phyloP scores from a whole-genome alignment of 1,139 yeast genomes.

The Suhomyces bokatorum region DNA sequence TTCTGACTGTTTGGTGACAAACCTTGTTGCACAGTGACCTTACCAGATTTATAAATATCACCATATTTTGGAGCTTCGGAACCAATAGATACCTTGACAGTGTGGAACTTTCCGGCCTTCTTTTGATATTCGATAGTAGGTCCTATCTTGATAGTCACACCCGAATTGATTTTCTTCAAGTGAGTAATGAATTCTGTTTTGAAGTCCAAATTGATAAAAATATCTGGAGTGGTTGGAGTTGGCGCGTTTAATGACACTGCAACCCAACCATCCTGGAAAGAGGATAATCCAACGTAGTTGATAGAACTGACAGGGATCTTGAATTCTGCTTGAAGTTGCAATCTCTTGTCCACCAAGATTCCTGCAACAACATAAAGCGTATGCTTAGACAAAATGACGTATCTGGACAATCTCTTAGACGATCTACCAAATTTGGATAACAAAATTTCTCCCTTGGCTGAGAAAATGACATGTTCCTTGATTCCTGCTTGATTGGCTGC shows the following conservation, averaged over 20 bases:
- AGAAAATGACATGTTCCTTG: slow-evolving; percentile 70
- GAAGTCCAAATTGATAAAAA: slow-evolving; percentile 74
- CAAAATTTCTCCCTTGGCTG: slow-evolving; percentile 77
- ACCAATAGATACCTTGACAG: slow-evolving; percentile 67
- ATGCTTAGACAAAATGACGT: slow-evolving; percentile 65
- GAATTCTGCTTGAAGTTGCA: slow-evolving; percentile 66
- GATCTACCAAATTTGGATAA: slow-evolving; percentile 91
- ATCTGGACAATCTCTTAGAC: slow-evolving; percentile 72
- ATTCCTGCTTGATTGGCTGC: slow-evolving; percentile 67
- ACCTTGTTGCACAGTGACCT: slow-evolving; percentile 81
- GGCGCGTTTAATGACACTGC: slow-evolving; percentile 62
- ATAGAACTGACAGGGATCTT: slow-evolving; percentile 62
- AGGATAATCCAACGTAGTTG: slow-evolving; percentile 66
- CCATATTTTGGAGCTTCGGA: slow-evolving; percentile 57
- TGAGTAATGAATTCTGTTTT: slow-evolving; percentile 89
- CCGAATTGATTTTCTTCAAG: slow-evolving; percentile 61
- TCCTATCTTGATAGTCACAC: slow-evolving; percentile 64
- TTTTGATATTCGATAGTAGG: slow-evolving; percentile 80
- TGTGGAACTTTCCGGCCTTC: slow-evolving; percentile 82
- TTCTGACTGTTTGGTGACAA: slow-evolving; percentile 70
- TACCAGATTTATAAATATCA: slow-evolving; percentile 85
- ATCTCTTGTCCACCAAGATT: slow-evolving; percentile 68
- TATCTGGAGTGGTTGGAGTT: slow-evolving; percentile 67
- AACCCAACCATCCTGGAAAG: slow-evolving; percentile 89
- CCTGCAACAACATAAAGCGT: slow-evolving; percentile 72